phyloP scores from a whole-genome alignment of 2,329 filamentous ascomycete genomes.

The Trichophyton benhamiae region DNA sequence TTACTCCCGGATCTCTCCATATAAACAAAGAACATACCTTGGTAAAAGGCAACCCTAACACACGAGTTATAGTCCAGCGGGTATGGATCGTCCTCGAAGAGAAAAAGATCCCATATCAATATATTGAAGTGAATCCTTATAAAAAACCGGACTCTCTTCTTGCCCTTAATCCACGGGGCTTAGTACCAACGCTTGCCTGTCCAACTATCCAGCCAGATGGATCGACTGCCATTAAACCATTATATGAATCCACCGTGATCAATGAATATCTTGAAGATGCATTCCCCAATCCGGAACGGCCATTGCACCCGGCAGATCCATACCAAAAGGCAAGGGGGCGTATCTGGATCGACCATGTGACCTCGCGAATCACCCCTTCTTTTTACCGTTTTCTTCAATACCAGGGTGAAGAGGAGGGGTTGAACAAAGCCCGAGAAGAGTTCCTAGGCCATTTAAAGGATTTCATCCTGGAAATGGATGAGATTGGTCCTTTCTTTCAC shows the following conservation, averaged over 20 bases:
- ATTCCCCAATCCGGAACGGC: slow-evolving; percentile 41
- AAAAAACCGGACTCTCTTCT: slow-evolving; percentile 57
- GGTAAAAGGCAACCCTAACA: slow-evolving; percentile 6
- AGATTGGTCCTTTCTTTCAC: slow-evolving; percentile 53
- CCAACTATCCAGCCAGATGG: slow-evolving; percentile 11
- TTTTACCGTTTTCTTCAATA: slow-evolving; percentile 52
- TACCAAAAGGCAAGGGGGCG: slow-evolving; percentile 54
- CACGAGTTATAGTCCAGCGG: slow-evolving; percentile 43
- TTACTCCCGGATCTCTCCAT: too few species aligned
- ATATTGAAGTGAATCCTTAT: slow-evolving; percentile 68
- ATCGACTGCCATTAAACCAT: slow-evolving; percentile 37
- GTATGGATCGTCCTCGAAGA: slow-evolving; percentile 62
- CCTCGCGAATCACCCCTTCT: slow-evolving; percentile 52
- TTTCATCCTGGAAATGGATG: slow-evolving; percentile 51
- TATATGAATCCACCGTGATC: slow-evolving; percentile 62
- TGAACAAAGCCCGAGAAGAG: slow-evolving; percentile 41
- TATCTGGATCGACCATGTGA: slow-evolving; percentile 65
- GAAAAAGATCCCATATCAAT: slow-evolving; percentile 61
- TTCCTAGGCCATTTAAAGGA: slow-evolving; percentile 48
- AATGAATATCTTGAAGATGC: slow-evolving; percentile 67
- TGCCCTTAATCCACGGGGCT: slow-evolving; percentile 58
- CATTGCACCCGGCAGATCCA: slow-evolving; percentile 47
- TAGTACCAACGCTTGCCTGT: slow-evolving; percentile 55
- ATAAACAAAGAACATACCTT: not conserved
- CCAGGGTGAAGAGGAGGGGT: slow-evolving; percentile 22